Conservation (phyloP, 345 rosid species). For the Linum tenue region DNA sequence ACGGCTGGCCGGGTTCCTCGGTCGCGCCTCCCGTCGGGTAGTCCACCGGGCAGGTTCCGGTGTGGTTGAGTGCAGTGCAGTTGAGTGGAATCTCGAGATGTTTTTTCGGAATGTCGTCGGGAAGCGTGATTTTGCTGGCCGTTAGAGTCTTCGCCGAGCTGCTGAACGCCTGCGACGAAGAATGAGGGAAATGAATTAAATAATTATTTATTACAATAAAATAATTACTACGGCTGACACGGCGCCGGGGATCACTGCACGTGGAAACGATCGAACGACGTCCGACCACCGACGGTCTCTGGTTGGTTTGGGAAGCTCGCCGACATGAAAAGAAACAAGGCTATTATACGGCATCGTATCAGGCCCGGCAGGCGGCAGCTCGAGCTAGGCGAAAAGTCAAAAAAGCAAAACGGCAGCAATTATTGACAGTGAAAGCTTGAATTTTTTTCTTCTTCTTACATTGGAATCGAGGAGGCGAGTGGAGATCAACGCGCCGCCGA, state of each 20-base stretch:
- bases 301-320: too few relatives aligned
- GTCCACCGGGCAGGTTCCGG: conserved; percentile 30
- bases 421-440: too few relatives aligned
- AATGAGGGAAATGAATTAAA: background rate
- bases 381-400: too few relatives aligned
- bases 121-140: background rate
- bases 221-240: background rate
- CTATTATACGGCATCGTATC: background rate
- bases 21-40: conserved; percentile 19
- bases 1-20: background rate
- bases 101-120: background rate
- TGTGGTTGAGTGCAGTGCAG: conserved; percentile 30
- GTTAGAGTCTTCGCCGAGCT: conserved; percentile 4
- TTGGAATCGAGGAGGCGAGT: conserved; percentile 47
- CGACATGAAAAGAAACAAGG: too few relatives aligned
- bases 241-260: background rate
- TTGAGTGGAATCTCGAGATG: conserved; percentile 35
- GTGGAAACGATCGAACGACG: background rate
- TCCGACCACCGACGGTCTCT: background rate
- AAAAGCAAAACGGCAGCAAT: too few relatives aligned
- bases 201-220: background rate
- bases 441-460: conserved; percentile 21
- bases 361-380: too few relatives aligned
- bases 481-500: conserved; percentile 58
- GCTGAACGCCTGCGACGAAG: background rate